Conservation (phyloP, 2,329 filamentous ascomycete species). For the Diaporthe eres region DNA sequence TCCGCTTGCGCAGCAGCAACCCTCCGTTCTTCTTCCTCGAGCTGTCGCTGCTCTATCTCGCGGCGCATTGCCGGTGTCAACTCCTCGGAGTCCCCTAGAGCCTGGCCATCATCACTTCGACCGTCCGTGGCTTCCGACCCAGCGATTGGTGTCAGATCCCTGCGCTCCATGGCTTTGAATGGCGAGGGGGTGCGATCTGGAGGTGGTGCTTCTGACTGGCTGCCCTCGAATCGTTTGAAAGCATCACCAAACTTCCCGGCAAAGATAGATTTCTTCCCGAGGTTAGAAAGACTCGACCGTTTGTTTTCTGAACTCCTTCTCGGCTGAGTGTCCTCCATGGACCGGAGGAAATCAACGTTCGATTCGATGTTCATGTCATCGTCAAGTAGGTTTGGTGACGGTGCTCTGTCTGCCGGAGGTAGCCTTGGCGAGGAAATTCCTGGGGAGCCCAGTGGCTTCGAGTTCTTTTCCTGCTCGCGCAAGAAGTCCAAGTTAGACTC, state of each 20-base stretch:
- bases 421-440: constrained; percentile 52
- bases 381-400: constrained; percentile 59
- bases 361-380: constrained; percentile 78
- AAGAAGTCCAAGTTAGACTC: constrained; percentile 87
- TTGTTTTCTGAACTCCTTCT: constrained; percentile 78
- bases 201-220: constrained; percentile 50
- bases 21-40: constrained; percentile 90
- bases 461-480: constrained; percentile 78
- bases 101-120: constrained; percentile 76
- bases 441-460: constrained; percentile 56
- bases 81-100: constrained; percentile 76
- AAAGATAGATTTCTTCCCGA: constrained; percentile 85
- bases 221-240: constrained; percentile 89
- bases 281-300: constrained; percentile 78
- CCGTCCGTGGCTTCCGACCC: constrained; percentile 82
- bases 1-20: constrained; percentile 92
- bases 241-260: constrained; percentile 92
- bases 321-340: constrained; percentile 76
- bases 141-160: constrained; percentile 77
- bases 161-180: constrained; percentile 62
- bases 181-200: constrained; percentile 63
- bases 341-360: constrained; percentile 86
- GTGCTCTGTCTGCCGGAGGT: constrained; percentile 51
- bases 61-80: constrained; percentile 90
- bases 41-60: constrained; percentile 85